These are phyloP conservation scores for Noccaea bulbosa DNA, from an alignment of 345 rosid genomes.

Conservation along the genomic window DNA sequence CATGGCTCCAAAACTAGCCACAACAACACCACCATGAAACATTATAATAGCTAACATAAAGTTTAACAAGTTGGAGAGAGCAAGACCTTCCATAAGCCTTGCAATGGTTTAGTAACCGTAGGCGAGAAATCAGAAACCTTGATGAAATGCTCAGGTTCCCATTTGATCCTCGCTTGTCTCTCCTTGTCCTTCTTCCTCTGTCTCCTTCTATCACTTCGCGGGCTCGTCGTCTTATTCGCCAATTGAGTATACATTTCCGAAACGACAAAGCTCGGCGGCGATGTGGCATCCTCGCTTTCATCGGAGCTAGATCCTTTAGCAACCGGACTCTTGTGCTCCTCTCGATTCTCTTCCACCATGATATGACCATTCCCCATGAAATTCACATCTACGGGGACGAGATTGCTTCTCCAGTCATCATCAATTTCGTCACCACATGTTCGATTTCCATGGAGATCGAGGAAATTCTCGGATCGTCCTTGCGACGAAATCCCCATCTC, in stretches of 20 bases:
- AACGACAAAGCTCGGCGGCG: slow-evolving; percentile 56
- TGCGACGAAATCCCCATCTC: slow-evolving; percentile 58
- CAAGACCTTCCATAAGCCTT: slow-evolving; percentile 90
- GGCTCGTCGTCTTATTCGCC: slow-evolving; percentile 76
- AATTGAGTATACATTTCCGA: slow-evolving; percentile 75
- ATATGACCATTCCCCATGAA: slow-evolving; percentile 70
- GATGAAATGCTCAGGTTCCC: slow-evolving; percentile 87
- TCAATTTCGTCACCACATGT: slow-evolving; percentile 20
- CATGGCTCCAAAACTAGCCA: neutral
- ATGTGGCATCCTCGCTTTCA: slow-evolving; percentile 48
- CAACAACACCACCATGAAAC: neutral
- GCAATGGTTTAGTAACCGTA: slow-evolving; percentile 66
- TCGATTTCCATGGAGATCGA: slow-evolving; percentile 56
- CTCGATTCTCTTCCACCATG: slow-evolving; percentile 66
- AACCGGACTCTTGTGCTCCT: slow-evolving; percentile 29
- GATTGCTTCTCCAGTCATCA: slow-evolving; percentile 45
- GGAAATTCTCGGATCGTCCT: slow-evolving; percentile 57
- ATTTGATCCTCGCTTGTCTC: slow-evolving; percentile 64
- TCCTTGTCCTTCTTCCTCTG: slow-evolving; percentile 83
- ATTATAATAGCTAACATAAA: no score
- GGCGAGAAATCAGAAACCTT: slow-evolving; percentile 75
- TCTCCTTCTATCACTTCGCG: slow-evolving; percentile 69
- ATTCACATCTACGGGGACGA: slow-evolving; percentile 68
- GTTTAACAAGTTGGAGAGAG: neutral
- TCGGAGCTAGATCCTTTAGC: slow-evolving; percentile 54